Evolutionary conservation across 2,329 filamentous ascomycete species (phyloP).

Genomic region (Albifimbria verrucaria): DNA sequence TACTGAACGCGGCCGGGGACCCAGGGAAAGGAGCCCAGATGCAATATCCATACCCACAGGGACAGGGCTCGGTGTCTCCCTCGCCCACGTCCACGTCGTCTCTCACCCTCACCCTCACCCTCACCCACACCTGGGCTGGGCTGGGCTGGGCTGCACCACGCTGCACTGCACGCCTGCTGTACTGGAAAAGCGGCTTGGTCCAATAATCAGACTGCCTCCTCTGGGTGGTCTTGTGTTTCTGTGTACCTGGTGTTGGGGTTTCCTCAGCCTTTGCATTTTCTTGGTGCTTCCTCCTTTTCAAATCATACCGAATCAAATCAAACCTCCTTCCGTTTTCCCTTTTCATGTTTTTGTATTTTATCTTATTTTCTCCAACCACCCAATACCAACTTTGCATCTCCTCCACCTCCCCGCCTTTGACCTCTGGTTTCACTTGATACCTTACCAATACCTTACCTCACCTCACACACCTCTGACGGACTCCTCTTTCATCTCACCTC

Average conservation of each 20-base stretch:
- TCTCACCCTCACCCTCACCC: too few relatives aligned
- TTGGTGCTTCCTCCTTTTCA: background rate
- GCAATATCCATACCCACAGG: background rate
- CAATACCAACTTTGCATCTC: background rate
- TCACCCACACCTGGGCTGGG: too few relatives aligned
- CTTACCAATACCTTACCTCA: background rate
- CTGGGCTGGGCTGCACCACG: too few relatives aligned
- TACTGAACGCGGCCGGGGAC: background rate
- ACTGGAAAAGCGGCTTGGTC: background rate
- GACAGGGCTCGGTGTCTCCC: background rate
- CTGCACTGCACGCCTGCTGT: too few relatives aligned
- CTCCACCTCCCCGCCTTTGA: background rate
- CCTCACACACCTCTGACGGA: background rate
- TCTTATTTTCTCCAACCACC: background rate
- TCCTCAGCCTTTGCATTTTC: background rate
- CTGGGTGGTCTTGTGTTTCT: too few relatives aligned
- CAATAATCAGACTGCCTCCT: background rate
- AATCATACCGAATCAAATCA: too few relatives aligned
- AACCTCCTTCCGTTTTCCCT: background rate
- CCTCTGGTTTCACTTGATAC: background rate
- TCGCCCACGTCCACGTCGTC: too few relatives aligned
- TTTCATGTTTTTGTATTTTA: background rate
- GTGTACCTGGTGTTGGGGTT: background rate
- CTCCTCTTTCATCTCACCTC: background rate
- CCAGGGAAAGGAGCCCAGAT: background rate